phyloP scores from a whole-genome alignment of 305 asterid genomes.

The Fraxinus velutina region DNA sequence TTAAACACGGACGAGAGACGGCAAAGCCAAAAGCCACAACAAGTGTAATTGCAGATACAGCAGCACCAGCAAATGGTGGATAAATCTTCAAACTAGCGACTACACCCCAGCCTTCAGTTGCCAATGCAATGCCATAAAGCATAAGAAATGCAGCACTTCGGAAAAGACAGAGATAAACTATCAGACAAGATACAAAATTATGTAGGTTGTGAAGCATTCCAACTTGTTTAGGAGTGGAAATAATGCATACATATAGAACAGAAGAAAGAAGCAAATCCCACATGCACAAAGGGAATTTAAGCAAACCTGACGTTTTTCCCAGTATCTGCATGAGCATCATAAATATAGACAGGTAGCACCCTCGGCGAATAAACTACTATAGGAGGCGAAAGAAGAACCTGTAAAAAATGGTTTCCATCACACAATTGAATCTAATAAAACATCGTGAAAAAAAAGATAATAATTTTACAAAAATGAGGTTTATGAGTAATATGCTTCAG shows the following conservation, averaged over 20 bases:
- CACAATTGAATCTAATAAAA: conserved; percentile 13
- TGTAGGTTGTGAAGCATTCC: conserved; percentile 19
- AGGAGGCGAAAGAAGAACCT: conserved; percentile 99
- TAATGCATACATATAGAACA: conserved; percentile 6
- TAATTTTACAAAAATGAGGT: too few relatives aligned
- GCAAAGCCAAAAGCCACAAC: conserved; percentile 99
- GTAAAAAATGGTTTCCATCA: conserved; percentile 16
- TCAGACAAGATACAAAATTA: conserved; percentile 22
- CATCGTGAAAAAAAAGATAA: too few relatives aligned
- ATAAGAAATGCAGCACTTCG: conserved; percentile 93
- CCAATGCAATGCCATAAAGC: conserved; percentile 95
- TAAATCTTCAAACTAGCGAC: conserved; percentile 96
- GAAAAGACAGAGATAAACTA: conserved; percentile 18
- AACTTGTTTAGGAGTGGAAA: conserved; percentile 1
- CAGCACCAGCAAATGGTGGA: conserved; percentile 99
- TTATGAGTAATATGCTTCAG: conserved; percentile 14
- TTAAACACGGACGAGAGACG: conserved; percentile 94
- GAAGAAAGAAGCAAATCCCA: conserved; percentile 20
- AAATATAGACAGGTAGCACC: conserved; percentile 95
- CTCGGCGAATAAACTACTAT: conserved; percentile 97
- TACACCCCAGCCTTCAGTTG: conserved; percentile 99
- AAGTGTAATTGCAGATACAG: conserved; percentile 94
- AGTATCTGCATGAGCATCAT: conserved; percentile 99
- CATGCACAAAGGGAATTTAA: conserved; percentile 13
- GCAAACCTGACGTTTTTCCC: conserved; percentile 97